Evolutionary conservation across 495 filamentous ascomycete genomes (phyloP).

Genomic region (Elasticomyces elasticus): DNA sequence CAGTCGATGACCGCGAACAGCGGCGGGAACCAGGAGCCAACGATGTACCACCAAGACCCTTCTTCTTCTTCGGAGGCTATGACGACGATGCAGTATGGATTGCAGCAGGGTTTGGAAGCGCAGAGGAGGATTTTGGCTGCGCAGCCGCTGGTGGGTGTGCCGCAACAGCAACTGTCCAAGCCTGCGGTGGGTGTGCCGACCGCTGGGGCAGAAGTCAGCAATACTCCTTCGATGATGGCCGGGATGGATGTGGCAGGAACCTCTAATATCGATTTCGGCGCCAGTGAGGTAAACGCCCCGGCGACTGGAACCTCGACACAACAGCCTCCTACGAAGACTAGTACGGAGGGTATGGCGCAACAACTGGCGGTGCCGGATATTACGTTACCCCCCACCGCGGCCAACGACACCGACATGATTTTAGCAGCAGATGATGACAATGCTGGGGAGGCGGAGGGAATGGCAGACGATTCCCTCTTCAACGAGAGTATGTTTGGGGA

Average conservation of each 20-base stretch:
- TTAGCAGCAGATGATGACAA: neutral
- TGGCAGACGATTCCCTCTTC: slow-evolving; percentile 46
- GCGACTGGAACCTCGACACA: neutral
- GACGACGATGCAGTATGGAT: slow-evolving; percentile 26
- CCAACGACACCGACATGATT: neutral
- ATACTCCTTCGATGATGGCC: slow-evolving; percentile 11
- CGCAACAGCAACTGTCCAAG: neutral
- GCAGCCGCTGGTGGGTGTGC: neutral
- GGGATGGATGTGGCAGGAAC: slow-evolving; percentile 12
- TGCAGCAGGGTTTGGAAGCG: neutral
- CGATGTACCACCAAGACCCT: slow-evolving; percentile 9
- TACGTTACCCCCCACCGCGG: too few relatives aligned
- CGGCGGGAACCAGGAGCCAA: neutral
- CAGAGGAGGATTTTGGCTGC: neutral
- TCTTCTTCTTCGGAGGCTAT: too few relatives aligned
- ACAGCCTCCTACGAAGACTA: neutral
- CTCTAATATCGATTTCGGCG: slow-evolving; percentile 15
- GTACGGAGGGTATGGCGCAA: too few relatives aligned
- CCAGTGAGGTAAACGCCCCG: neutral
- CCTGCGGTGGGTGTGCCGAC: neutral
- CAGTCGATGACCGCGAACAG: neutral
- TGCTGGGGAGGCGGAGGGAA: slow-evolving; percentile 28
- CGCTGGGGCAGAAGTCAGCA: neutral
- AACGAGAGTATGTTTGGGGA: slow-evolving; percentile 51
- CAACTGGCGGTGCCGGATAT: too few relatives aligned